Percentiles rank a stretch among this genome's conserved stretches.
Evolutionary conservation across 1,284 basidiomycete species (phyloP).

Genomic region (Mycena sp.): DNA sequence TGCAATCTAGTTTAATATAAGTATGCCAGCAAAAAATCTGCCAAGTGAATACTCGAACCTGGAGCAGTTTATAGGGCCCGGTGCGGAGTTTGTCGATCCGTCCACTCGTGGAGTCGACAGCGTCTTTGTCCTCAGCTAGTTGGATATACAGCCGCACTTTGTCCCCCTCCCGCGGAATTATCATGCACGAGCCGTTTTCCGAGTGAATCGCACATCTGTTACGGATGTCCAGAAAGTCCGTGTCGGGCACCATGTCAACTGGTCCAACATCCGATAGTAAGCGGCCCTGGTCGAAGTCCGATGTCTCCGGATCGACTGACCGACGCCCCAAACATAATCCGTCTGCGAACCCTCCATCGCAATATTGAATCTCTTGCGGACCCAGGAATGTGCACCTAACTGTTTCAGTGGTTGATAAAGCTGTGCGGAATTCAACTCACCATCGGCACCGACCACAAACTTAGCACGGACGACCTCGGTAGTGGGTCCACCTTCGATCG

Average conservation of each 20-base stretch:
- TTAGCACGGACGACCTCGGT: conserved; percentile 64
- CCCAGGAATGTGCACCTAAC: conserved; percentile 85
- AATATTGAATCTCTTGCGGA: conserved; percentile 72
- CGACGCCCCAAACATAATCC: conserved; percentile 83
- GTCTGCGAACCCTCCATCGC: conserved; percentile 84
- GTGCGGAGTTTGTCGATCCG: conserved; percentile 70
- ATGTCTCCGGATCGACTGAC: too few species aligned
- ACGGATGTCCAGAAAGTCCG: conserved; percentile 86
- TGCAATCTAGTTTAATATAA: conserved; percentile 54
- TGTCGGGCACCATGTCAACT: conserved; percentile 73
- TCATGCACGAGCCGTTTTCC: conserved; percentile 70
- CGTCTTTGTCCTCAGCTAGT: conserved; percentile 61
- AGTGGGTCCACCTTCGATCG: conserved; percentile 38
- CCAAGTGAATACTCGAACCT: conserved; percentile 45
- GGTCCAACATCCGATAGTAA: not conserved
- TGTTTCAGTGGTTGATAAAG: not conserved
- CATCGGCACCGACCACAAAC: conserved; percentile 73
- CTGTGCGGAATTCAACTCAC: conserved; percentile 37
- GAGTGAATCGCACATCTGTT: conserved; percentile 72
- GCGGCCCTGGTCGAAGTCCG: not conserved
- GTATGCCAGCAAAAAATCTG: not conserved
- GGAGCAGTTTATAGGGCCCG: conserved; percentile 68
- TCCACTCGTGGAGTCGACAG: conserved; percentile 56
- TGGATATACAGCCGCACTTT: conserved; percentile 82
- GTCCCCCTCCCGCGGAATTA: conserved; percentile 81